Evolutionary conservation across 139 green algal species (phyloP).

Genomic region (Marvania coccoides): DNA sequence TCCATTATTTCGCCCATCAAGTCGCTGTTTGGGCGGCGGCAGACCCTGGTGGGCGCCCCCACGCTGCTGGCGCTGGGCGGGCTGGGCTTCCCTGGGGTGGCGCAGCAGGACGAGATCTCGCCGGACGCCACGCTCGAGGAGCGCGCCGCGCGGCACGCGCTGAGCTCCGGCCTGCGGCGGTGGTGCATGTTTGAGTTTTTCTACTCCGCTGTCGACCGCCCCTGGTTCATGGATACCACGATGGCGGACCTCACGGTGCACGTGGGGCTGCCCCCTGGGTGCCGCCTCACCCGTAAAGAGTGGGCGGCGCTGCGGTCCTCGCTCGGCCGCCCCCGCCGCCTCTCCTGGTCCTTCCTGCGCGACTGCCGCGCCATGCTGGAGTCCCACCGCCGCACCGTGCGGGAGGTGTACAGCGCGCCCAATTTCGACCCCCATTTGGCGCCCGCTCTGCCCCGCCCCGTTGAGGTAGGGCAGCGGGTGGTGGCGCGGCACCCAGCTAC

Average conservation of each 20-base stretch:
- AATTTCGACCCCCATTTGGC: neutral
- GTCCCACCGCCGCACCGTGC: neutral
- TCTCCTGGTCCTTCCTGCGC: slow-evolving; percentile 61
- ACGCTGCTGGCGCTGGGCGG: neutral
- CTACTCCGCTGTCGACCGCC: slow-evolving; percentile 64
- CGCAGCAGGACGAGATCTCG: neutral
- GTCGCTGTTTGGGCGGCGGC: slow-evolving; percentile 22
- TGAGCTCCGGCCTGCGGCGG: slow-evolving; percentile 34
- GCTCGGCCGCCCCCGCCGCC: slow-evolving; percentile 55
- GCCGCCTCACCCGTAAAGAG: slow-evolving; percentile 42
- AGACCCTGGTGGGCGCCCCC: neutral
- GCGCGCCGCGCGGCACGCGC: slow-evolving; percentile 41
- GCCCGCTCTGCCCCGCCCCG: slow-evolving; percentile 44
- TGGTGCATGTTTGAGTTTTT: slow-evolving; percentile 65
- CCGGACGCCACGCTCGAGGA: slow-evolving; percentile 23
- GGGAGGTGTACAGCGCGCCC: neutral
- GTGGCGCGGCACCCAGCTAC: slow-evolving; percentile 74
- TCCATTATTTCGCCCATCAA: slow-evolving; percentile 33
- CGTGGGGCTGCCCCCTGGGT: slow-evolving; percentile 14
- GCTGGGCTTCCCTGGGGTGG: neutral
- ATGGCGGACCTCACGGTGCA: slow-evolving; percentile 30
- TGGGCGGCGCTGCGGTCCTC: slow-evolving; percentile 38
- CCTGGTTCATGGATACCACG: slow-evolving; percentile 62
- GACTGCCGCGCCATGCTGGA: slow-evolving; percentile 27
- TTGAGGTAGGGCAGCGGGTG: slow-evolving; percentile 76